phyloP scores from a whole-genome alignment of 495 filamentous ascomycete genomes.

The Pseudomonodictys pantanalensis region DNA sequence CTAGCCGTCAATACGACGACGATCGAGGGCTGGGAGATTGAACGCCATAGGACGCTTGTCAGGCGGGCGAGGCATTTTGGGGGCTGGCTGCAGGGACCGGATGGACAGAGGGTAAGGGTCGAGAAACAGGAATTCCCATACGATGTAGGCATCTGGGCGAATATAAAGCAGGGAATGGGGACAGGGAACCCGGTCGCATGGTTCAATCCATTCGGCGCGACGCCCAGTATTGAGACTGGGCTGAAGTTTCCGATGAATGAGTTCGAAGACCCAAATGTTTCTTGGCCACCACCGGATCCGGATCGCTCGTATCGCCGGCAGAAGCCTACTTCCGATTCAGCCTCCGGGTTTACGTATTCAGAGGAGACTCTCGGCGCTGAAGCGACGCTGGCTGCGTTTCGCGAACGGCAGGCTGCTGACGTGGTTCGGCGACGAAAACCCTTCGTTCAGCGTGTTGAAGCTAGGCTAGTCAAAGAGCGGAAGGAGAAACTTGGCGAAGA shows the following conservation, averaged over 20 bases:
- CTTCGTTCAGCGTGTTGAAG: slow-evolving; percentile 48
- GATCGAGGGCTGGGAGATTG: slow-evolving; percentile 92
- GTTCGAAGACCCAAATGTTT: slow-evolving; percentile 65
- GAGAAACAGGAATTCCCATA: slow-evolving; percentile 81
- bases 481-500: not conserved
- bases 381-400: slow-evolving; percentile 51
- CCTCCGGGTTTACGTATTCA: slow-evolving; percentile 19
- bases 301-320: slow-evolving; percentile 62
- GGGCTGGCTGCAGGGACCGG: slow-evolving; percentile 59
- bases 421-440: slow-evolving; percentile 49
- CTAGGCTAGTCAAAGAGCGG: slow-evolving; percentile 41
- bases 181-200: slow-evolving; percentile 53
- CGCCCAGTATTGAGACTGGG: slow-evolving; percentile 54
- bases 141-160: slow-evolving; percentile 82
- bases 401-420: slow-evolving; percentile 56
- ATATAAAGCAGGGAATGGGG: slow-evolving; percentile 74
- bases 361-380: slow-evolving; percentile 4
- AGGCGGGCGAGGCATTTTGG: slow-evolving; percentile 56
- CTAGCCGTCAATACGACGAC: slow-evolving; percentile 67
- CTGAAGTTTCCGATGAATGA: slow-evolving; percentile 78
- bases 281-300: slow-evolving; percentile 91
- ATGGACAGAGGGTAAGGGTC: slow-evolving; percentile 56
- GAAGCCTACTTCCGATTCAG: too few relatives aligned
- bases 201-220: slow-evolving; percentile 63
- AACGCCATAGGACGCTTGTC: slow-evolving; percentile 75